A percentile compares a stretch with the other conserved stretches of the same genome.
Conservation (phyloP, 192 early-diverging fungal genomes). For the Rhizoclosmatium globosum region DNA sequence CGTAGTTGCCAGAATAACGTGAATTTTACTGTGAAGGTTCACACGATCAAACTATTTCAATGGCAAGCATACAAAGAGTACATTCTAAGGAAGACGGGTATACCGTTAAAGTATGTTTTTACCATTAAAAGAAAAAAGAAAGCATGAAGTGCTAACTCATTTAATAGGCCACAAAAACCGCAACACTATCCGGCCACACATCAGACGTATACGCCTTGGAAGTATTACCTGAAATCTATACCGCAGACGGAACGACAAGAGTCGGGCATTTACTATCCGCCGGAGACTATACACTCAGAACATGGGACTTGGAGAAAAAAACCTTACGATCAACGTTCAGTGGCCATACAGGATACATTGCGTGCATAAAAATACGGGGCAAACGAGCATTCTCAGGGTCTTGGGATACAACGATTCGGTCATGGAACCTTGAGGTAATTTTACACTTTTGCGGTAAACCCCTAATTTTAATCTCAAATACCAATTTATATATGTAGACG, state of each 20-base stretch:
- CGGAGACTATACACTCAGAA: conserved; percentile 54
- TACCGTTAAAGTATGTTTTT: conserved; percentile 32
- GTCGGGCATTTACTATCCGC: conserved; percentile 50
- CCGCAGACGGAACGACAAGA: not conserved
- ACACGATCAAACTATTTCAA: conserved; percentile 56
- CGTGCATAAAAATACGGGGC: conserved; percentile 55
- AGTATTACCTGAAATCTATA: conserved; percentile 29
- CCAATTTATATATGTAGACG: conserved; percentile 33
- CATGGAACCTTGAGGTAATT: conserved; percentile 60
- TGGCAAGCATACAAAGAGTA: conserved; percentile 42
- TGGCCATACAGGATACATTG: conserved; percentile 55
- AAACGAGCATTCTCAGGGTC: conserved; percentile 59
- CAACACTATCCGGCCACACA: conserved; percentile 46
- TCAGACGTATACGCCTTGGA: conserved; percentile 59
- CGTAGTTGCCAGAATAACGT: not conserved
- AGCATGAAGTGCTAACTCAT: no score
- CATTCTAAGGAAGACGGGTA: conserved; percentile 1
- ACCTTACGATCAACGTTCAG: conserved; percentile 20
- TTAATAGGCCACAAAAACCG: conserved; percentile 14
- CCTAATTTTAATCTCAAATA: not conserved
- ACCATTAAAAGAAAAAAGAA: not conserved
- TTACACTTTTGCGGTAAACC: not conserved
- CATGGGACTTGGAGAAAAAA: conserved; percentile 52
- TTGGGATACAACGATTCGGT: conserved; percentile 60
- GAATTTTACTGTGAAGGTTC: conserved; percentile 43